A percentile compares a stretch with the other conserved stretches of the same genome.
Conservation (phyloP, 495 filamentous ascomycete species). For the Mytilinidion resinicola region DNA sequence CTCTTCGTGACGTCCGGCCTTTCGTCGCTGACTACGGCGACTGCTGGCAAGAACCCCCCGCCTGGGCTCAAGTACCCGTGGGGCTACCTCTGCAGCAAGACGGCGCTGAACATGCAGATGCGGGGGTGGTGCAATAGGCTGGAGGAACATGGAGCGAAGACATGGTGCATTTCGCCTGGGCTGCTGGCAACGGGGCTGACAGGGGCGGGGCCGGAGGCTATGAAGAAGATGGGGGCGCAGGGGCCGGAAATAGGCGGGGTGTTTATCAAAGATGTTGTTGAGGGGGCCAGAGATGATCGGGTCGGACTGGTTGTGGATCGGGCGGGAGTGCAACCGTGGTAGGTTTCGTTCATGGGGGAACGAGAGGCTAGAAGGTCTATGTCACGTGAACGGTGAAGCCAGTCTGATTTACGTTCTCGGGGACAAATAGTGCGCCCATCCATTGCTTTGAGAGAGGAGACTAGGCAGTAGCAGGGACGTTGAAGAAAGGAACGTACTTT, state of each 20-base stretch:
- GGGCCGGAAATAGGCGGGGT: conserved; percentile 9
- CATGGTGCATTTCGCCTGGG: conserved; percentile 17
- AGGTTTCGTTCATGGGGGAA: not conserved
- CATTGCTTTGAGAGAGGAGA: not conserved
- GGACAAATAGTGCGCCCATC: no score
- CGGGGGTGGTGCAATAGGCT: conserved; percentile 16
- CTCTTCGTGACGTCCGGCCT: conserved; percentile 25
- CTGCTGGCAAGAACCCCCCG: conserved; percentile 18
- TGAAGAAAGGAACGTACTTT: no score
- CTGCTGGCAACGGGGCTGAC: conserved; percentile 20
- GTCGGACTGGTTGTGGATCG: conserved; percentile 9
- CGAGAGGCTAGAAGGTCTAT: no score
- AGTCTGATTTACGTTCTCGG: no score
- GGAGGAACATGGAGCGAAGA: conserved; percentile 19
- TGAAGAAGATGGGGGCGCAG: conserved; percentile 20
- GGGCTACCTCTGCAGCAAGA: conserved; percentile 16
- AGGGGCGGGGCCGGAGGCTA: conserved; percentile 2
- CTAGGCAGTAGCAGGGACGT: no score
- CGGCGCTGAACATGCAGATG: conserved; percentile 23
- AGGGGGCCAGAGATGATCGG: conserved; percentile 19
- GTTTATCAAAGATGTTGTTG: conserved; percentile 16
- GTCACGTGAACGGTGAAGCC: no score
- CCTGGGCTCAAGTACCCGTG: not conserved
- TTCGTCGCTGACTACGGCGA: conserved; percentile 10
- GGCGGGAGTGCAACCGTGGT: conserved; percentile 17